Evolutionary conservation across 2,329 filamentous ascomycete genomes (phyloP), one percentile per base, ranked within the genome.

Genomic region (Colletotrichum sp.): DNA sequence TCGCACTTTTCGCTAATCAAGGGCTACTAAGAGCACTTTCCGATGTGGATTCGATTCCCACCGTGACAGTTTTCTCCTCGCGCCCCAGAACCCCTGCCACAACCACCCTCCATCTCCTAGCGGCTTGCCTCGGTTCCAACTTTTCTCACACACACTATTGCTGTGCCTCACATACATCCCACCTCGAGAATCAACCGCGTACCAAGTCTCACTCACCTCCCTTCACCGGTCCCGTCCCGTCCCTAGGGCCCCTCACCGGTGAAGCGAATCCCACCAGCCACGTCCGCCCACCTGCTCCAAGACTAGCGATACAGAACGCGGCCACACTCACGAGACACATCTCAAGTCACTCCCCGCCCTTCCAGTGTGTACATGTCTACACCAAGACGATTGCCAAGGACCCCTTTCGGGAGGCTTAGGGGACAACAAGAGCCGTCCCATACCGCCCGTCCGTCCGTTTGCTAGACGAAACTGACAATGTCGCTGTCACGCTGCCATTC

Each of bases 221-320:
- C 28, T 57, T 76, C 74, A 76, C 74, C 74, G 74, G 74, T 76
- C 59, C 59, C 64, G 74, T 74, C 64, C 70, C 70, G 70, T 76
- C 74, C 74, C 74, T 69, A 73, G 57, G 13, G 44, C 44, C 70
- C 74, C 74, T 76, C 74, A 76, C 74, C 74, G 74, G 74, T 76
- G 64, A 76, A 49, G 65, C 57, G 34, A 69, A 60, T 60, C 64
- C 69, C 70, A 36, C 73, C 64, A 73, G 70, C 73, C 70, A 73
- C 55, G 62, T 36, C 32, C 36, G 57, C 49, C 67, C n/a, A n/a
- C n/a, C n/a, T n/a, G n/a, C n/a, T n/a, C n/a, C 65, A 57, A 57
- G 44, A 32, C 30, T 8, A 32, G 36, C 34, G n/a, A 21, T 44
- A 73, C 30, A 55, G 44, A 69, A 16, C 69, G 34, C 32, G 32